Percentiles rank a stretch among this genome's conserved stretches.
phyloP scores from a whole-genome alignment of 208 protist species.

The Angomonas deanei region DNA sequence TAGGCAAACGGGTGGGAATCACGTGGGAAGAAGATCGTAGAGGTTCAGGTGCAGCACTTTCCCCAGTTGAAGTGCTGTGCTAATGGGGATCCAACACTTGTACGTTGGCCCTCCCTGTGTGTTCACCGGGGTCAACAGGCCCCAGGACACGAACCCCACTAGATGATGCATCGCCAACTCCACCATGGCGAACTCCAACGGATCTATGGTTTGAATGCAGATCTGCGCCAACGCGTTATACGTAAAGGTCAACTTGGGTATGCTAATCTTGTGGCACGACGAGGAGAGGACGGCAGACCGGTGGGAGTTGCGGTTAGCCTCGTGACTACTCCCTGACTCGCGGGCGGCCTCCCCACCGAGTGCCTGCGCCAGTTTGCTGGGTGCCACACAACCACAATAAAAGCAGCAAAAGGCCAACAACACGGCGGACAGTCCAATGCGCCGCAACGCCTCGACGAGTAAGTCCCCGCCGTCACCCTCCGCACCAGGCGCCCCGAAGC shows the following conservation, averaged over 20 bases:
- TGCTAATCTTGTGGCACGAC: constrained; percentile 42
- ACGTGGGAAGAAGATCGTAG: constrained; percentile 72
- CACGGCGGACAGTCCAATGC: constrained; percentile 64
- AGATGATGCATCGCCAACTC: constrained; percentile 58
- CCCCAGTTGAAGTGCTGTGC: constrained; percentile 56
- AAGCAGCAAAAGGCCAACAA: constrained; percentile 75
- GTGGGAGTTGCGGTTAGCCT: constrained; percentile 58
- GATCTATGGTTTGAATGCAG: constrained; percentile 56
- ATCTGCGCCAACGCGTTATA: constrained; percentile 67
- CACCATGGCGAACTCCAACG: constrained; percentile 55
- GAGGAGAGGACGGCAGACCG: constrained; percentile 61
- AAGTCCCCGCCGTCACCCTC: constrained; percentile 9
- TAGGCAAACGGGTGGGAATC: no score
- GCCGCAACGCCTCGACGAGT: constrained; percentile 48
- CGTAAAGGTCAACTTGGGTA: constrained; percentile 42
- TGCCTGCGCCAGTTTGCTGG: constrained; percentile 48
- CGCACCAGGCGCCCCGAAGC: not conserved
- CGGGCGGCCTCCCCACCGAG: constrained; percentile 23
- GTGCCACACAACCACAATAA: constrained; percentile 72
- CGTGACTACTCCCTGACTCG: not conserved
- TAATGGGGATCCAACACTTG: constrained; percentile 77
- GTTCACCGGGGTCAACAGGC: constrained; percentile 44
- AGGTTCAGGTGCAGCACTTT: constrained; percentile 52
- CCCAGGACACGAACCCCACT: constrained; percentile 66
- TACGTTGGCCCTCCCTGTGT: constrained; percentile 34